Evolutionary conservation across 768 basidiomycete genomes (phyloP), one percentile per base, ranked within the genome.

Genomic region (Boletus rubroflammeus): DNA sequence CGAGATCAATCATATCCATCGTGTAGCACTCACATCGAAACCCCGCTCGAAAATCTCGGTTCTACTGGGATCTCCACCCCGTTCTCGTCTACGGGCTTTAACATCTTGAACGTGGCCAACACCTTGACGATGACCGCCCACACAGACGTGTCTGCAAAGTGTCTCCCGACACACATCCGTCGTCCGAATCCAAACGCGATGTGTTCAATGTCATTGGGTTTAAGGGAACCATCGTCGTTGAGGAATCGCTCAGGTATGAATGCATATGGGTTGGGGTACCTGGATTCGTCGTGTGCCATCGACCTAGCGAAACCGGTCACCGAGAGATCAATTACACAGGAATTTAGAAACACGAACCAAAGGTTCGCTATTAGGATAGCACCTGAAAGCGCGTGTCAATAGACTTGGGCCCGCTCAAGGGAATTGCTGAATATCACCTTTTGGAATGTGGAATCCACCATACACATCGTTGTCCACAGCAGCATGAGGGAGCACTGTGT

Each of bases 391-490:
- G 6, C 2, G 6, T 0, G 11, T 52, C 21, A 34, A 29, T 34
- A 14, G 3, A 1, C 25, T 32, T 15, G 3, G 3, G 23, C 23
- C 0, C 2, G 8, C 13, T n/a, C 0, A 6, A 6, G 19, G 32
- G 21, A 23, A 17, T 36, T 6, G 2, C 14, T 0, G 1, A 23
- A 7, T 17, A 50, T 13, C 8, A 58, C 61, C 51, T 51, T 74
- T 73, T 5, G 82, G 82, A 47, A 85, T 85, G 11, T 76, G 64
- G 49, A 78, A 78, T 17, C 76, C 73, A 26, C 62, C 59, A 50
- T 76, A 78, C 6, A 70, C 50, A 39, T 78, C 76, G 25, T 77
- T 75, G n/a, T 72, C 55, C 0, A 73, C 73, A 3, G 63, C 23
- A 7, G 55, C 45, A 54, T 70, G 72, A 1, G 71, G 64, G 8